Evolutionary conservation across 371 early-diverging fungal genomes (phyloP).

Genomic region (Capillidium heterosporum): DNA sequence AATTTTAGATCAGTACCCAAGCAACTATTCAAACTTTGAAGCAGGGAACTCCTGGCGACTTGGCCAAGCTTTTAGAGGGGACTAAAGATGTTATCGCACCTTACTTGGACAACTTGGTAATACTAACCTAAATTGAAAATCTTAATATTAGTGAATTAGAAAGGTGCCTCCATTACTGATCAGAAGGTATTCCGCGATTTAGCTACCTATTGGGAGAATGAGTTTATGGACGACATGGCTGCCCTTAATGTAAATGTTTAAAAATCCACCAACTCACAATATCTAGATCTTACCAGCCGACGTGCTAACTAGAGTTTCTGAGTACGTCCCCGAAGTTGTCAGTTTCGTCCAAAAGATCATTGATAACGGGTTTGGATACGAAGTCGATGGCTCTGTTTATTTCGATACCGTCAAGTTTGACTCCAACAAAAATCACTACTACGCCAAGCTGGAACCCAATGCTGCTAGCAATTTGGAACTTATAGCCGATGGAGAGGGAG

Average conservation of each 20-base stretch:
- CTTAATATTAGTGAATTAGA: conserved; percentile 10
- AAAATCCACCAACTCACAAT: background rate
- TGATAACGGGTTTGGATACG: conserved; percentile 89
- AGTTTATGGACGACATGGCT: conserved; percentile 94
- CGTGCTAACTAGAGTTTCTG: conserved; percentile 91
- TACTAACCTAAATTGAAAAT: conserved; percentile 1
- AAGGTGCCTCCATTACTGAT: conserved; percentile 56
- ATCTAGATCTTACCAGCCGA: conserved; percentile 67
- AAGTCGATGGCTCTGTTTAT: conserved; percentile 92
- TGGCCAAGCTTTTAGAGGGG: background rate
- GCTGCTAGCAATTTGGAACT: conserved; percentile 63
- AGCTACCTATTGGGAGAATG: conserved; percentile 89
- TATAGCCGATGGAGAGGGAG: conserved; percentile 84
- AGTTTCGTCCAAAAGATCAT: conserved; percentile 82
- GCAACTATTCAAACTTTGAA: too few species aligned
- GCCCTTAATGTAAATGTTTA: conserved; percentile 49
- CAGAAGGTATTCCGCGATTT: conserved; percentile 76
- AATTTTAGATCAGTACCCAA: too few species aligned
- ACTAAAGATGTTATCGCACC: conserved; percentile 25
- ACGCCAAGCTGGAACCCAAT: conserved; percentile 84
- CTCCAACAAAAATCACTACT: conserved; percentile 59
- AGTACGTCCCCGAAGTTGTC: conserved; percentile 94
- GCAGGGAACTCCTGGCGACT: background rate
- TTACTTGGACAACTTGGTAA: conserved; percentile 36
- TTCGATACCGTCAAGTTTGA: conserved; percentile 91